Conservation (phyloP, 2,329 filamentous ascomycete species). For the Sordariomycetes sp. region DNA sequence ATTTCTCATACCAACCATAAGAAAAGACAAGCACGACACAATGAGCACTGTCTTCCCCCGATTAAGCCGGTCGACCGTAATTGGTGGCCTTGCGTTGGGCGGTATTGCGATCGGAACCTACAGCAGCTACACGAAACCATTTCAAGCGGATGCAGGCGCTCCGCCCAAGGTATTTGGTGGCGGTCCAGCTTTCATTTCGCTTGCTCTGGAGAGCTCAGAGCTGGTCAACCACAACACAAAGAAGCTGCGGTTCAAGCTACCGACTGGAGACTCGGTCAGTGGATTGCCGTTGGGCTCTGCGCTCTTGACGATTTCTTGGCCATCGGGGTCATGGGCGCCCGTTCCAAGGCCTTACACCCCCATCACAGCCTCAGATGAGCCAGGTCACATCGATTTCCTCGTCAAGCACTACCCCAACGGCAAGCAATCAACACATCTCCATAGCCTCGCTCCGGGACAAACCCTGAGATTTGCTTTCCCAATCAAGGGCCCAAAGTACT, state of each 20-base stretch:
- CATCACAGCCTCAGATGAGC: slow-evolving; percentile 27
- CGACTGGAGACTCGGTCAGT: slow-evolving; percentile 32
- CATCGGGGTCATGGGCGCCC: not conserved
- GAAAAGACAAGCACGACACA: no score
- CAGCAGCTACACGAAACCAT: no score
- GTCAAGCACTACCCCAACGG: slow-evolving; percentile 62
- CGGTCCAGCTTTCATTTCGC: slow-evolving; percentile 31
- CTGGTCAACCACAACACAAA: slow-evolving; percentile 51
- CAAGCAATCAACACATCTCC: slow-evolving; percentile 55
- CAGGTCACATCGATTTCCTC: slow-evolving; percentile 52
- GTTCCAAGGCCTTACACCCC: not conserved
- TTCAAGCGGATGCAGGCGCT: no score
- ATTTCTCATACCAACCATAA: no score
- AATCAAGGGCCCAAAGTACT: slow-evolving; percentile 38
- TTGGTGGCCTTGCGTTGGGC: no score
- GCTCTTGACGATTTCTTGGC: slow-evolving; percentile 5
- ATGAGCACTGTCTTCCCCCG: no score
- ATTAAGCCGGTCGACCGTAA: no score
- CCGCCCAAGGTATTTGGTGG: slow-evolving; percentile 18
- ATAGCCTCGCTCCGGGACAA: slow-evolving; percentile 54
- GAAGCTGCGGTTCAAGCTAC: slow-evolving; percentile 45
- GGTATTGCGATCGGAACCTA: no score
- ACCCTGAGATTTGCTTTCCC: slow-evolving; percentile 46
- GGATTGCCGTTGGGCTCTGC: slow-evolving; percentile 42
- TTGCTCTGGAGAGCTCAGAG: slow-evolving; percentile 41